A percentile compares a stretch with the other conserved stretches of the same genome.
Conservation (phyloP, 768 basidiomycete species). For the Phaeolepiota aurea region DNA sequence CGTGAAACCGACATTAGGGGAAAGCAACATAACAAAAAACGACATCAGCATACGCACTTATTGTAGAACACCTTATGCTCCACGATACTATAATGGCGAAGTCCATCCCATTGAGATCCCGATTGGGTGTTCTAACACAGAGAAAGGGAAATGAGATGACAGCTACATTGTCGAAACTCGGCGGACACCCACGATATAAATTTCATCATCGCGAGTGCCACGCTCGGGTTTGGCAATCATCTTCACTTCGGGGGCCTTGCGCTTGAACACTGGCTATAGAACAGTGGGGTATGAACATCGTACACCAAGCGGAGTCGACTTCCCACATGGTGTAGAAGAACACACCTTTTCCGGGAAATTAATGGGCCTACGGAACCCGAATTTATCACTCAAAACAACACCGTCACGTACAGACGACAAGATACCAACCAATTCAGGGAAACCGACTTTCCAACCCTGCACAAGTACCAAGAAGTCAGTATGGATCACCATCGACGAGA, state of each 20-base stretch:
- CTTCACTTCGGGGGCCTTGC: conserved; percentile 44
- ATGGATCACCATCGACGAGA: not conserved
- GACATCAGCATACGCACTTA: conserved; percentile 29
- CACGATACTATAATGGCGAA: conserved; percentile 47
- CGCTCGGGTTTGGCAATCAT: conserved; percentile 19
- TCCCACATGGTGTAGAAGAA: not conserved
- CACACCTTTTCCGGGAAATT: conserved; percentile 57
- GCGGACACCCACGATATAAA: conserved; percentile 43
- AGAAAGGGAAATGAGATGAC: not conserved
- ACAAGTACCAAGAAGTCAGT: not conserved
- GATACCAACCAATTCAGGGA: conserved; percentile 54
- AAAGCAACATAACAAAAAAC: conserved; percentile 1
- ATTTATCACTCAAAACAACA: not conserved
- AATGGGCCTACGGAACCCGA: conserved; percentile 38
- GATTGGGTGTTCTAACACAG: conserved; percentile 58
- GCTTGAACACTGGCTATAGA: conserved; percentile 44
- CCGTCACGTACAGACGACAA: not conserved
- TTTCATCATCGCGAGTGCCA: conserved; percentile 39
- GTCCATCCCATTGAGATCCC: conserved; percentile 63
- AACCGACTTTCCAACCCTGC: conserved; percentile 43
- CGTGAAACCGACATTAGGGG: conserved; percentile 3
- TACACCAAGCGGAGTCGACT: not conserved
- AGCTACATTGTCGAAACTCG: too few species aligned
- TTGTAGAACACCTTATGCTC: conserved; percentile 55
- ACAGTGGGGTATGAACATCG: not conserved